Percentiles rank a stretch among this genome's conserved stretches.
These are phyloP conservation scores for Ophiostoma australiae DNA, from an alignment of 2,329 filamentous ascomycete species.

Conservation along the genomic window DNA sequence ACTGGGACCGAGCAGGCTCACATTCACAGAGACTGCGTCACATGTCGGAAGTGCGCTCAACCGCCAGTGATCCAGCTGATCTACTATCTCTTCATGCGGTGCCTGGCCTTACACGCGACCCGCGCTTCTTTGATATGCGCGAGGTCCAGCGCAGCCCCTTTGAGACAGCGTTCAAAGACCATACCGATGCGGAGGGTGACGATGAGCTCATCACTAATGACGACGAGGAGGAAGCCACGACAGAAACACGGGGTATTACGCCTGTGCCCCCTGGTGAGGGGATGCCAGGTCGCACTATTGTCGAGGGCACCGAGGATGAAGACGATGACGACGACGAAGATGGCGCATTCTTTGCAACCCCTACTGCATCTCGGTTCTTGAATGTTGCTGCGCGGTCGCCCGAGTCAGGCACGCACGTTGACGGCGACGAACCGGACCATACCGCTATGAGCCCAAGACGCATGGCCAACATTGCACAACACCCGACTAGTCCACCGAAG, in stretches of 20 bases:
- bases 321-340: conserved; percentile 34
- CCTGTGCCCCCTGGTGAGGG: conserved; percentile 8
- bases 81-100: conserved; percentile 48
- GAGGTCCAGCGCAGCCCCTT: conserved; percentile 27
- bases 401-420: conserved; percentile 25
- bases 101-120: conserved; percentile 37
- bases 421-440: neutral
- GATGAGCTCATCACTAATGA: conserved; percentile 84
- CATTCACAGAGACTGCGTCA: conserved; percentile 45
- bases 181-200: conserved; percentile 82
- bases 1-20: conserved; percentile 41
- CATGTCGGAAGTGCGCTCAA: conserved; percentile 54
- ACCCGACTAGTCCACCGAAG: conserved; percentile 19
- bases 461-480: conserved; percentile 13
- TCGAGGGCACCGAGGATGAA: conserved; percentile 44
- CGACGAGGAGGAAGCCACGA: conserved; percentile 49
- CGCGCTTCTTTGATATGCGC: neutral
- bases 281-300: neutral
- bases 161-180: conserved; percentile 48
- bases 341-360: conserved; percentile 54
- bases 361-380: conserved; percentile 36
- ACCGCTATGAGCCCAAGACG: neutral
- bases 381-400: conserved; percentile 25
- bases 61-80: conserved; percentile 60
- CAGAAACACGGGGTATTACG: conserved; percentile 24